Evolutionary conservation across 257 asterid species (phyloP).

Genomic region (Solanum chilense): DNA sequence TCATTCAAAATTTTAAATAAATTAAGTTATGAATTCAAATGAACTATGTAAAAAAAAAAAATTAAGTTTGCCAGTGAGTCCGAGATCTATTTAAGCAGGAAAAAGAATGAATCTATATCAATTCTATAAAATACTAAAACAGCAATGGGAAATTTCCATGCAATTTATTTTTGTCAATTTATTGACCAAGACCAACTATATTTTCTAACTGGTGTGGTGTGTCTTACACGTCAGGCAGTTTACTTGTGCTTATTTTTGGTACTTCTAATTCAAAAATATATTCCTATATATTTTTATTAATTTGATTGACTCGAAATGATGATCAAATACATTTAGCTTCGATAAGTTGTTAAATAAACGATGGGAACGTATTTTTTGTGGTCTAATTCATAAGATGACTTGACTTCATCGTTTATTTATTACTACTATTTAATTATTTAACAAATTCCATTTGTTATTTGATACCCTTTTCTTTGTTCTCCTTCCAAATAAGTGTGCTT

Average conservation of each 20-base stretch:
- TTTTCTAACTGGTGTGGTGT: neutral
- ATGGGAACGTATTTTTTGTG: neutral
- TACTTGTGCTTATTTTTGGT: neutral
- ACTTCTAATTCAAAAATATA: neutral
- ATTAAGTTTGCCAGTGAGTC: neutral
- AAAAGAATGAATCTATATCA: neutral
- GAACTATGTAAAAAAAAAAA: too few relatives aligned
- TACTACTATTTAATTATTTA: neutral
- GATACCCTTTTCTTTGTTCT: neutral
- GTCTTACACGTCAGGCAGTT: neutral
- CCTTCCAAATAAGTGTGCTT: neutral
- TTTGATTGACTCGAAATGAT: neutral
- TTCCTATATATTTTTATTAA: neutral
- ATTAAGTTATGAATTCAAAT: neutral
- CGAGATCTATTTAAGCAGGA: neutral
- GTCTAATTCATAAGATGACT: neutral
- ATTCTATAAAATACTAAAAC: neutral
- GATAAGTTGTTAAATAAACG: neutral
- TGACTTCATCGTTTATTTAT: neutral
- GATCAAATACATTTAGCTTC: neutral
- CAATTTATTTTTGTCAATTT: neutral
- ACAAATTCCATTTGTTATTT: neutral
- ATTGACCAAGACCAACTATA: neutral
- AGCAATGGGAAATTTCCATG: neutral
- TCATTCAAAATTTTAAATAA: too few relatives aligned